phyloP scores from a whole-genome alignment of 495 filamentous ascomycete species.

The Lindgomyces ingoldianus region DNA sequence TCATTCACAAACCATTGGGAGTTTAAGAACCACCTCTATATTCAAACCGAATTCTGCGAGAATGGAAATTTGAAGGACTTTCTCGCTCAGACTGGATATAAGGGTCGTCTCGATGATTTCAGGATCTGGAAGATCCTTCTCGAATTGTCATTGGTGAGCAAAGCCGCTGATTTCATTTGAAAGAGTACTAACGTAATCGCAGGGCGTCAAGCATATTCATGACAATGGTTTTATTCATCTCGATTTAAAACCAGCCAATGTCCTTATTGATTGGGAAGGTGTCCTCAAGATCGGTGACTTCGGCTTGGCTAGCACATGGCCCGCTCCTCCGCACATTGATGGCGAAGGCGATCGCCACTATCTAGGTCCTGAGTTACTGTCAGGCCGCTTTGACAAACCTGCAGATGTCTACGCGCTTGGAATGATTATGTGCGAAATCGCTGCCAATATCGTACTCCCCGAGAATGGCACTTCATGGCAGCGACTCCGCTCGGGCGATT shows the following conservation, averaged over 20 bases:
- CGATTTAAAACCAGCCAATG: slow-evolving; percentile 92
- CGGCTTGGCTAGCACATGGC: slow-evolving; percentile 82
- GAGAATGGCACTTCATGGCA: slow-evolving; percentile 91
- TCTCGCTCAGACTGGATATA: slow-evolving; percentile 71
- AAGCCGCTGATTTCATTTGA: not conserved
- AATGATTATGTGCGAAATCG: slow-evolving; percentile 89
- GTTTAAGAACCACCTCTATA: slow-evolving; percentile 76
- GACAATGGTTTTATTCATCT: slow-evolving; percentile 86
- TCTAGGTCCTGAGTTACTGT: slow-evolving; percentile 87
- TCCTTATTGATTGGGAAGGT: slow-evolving; percentile 88
- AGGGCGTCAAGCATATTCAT: slow-evolving; percentile 90
- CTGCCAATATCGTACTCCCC: slow-evolving; percentile 85
- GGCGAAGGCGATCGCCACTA: slow-evolving; percentile 95
- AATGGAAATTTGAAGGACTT: slow-evolving; percentile 87
- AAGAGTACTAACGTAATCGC: slow-evolving; percentile 11
- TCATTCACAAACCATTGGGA: slow-evolving; percentile 85
- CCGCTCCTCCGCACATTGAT: slow-evolving; percentile 73
- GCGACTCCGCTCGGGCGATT: slow-evolving; percentile 79
- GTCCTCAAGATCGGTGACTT: slow-evolving; percentile 95
- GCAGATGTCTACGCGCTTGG: slow-evolving; percentile 92
- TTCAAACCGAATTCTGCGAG: slow-evolving; percentile 95
- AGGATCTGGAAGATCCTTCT: slow-evolving; percentile 96
- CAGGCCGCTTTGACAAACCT: slow-evolving; percentile 81
- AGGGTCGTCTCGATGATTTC: slow-evolving; percentile 91
- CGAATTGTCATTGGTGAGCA: slow-evolving; percentile 72